These are phyloP conservation scores for Thermomyces lanuginosus DNA, from an alignment of 2,329 filamentous ascomycete species.

Conservation along the genomic window DNA sequence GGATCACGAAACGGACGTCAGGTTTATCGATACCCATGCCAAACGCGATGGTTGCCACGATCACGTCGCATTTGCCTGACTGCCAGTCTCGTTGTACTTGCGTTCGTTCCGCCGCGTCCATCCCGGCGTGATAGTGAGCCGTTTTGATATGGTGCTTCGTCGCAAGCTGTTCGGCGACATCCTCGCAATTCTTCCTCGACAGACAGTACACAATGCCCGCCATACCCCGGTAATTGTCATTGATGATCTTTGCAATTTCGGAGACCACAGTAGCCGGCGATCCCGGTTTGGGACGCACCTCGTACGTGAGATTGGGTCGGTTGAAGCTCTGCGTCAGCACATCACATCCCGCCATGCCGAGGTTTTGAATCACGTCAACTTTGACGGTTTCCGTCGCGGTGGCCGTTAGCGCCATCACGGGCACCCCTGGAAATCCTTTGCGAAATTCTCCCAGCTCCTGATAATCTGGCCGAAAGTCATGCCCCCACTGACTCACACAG, in stretches of 20 bases:
- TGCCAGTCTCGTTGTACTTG: slow-evolving; percentile 72
- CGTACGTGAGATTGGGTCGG: slow-evolving; percentile 82
- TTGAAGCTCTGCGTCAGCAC: slow-evolving; percentile 91
- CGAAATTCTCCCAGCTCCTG: slow-evolving; percentile 67
- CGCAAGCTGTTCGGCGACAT: slow-evolving; percentile 53
- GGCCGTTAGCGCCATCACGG: slow-evolving; percentile 86
- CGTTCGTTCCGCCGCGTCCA: slow-evolving; percentile 52
- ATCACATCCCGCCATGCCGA: slow-evolving; percentile 64
- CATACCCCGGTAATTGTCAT: slow-evolving; percentile 48
- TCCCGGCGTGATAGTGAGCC: slow-evolving; percentile 70
- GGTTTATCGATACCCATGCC: slow-evolving; percentile 99
- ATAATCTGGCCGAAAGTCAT: slow-evolving; percentile 94
- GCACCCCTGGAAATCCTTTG: slow-evolving; percentile 56
- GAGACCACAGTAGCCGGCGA: slow-evolving; percentile 35
- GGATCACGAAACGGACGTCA: slow-evolving; percentile 90
- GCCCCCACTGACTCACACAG: slow-evolving; percentile 97
- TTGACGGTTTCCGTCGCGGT: slow-evolving; percentile 91
- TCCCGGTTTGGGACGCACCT: slow-evolving; percentile 57
- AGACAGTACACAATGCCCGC: slow-evolving; percentile 90
- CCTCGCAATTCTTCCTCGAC: slow-evolving; percentile 67
- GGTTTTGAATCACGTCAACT: slow-evolving; percentile 75
- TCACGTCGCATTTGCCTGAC: slow-evolving; percentile 59
- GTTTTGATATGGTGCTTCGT: slow-evolving; percentile 51
- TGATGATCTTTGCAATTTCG: slow-evolving; percentile 45
- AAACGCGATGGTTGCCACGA: slow-evolving; percentile 95